These are phyloP conservation scores for Carallia brachiata DNA, from an alignment of 345 rosid species.

Conservation along the genomic window DNA sequence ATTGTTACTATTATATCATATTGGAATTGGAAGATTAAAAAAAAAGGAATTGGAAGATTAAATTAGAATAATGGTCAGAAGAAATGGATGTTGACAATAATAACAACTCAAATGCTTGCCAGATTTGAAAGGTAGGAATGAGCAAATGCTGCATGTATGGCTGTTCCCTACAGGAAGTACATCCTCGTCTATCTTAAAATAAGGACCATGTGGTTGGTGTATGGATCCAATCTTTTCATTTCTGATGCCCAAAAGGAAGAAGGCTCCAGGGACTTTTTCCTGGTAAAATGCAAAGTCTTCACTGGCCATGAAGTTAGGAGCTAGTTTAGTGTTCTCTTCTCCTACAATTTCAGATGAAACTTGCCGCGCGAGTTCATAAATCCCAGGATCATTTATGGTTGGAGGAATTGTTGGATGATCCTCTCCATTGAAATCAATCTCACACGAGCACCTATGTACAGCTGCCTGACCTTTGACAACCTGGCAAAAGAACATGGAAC, in stretches of 20 bases:
- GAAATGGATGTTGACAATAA: background rate
- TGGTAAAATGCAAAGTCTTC: conserved; percentile 61
- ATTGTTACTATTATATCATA: too few relatives aligned
- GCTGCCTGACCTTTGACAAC: conserved; percentile 52
- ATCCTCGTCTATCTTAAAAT: conserved; percentile 50
- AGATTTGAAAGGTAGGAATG: conserved; percentile 37
- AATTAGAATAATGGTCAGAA: too few relatives aligned
- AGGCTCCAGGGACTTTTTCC: conserved; percentile 47
- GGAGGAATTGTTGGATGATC: conserved; percentile 52
- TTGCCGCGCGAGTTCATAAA: conserved; percentile 31
- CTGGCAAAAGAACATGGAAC: conserved; percentile 20
- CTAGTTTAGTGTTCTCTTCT: conserved; percentile 38
- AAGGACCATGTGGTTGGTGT: conserved; percentile 51
- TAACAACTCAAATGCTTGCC: background rate
- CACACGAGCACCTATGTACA: conserved; percentile 53
- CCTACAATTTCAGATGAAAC: conserved; percentile 41
- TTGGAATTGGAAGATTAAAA: too few relatives aligned
- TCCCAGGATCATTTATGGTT: conserved; percentile 38
- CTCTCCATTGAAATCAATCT: conserved; percentile 40
- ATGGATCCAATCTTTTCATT: conserved; percentile 41
- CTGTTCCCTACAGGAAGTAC: conserved; percentile 53
- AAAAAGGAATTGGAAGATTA: too few relatives aligned
- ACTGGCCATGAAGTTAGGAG: conserved; percentile 50
- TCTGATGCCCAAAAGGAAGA: conserved; percentile 38
- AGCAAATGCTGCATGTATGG: conserved; percentile 51